These are phyloP conservation scores for Leccinum olivaceopallidum DNA, from an alignment of 768 basidiomycete species.

Conservation along the genomic window DNA sequence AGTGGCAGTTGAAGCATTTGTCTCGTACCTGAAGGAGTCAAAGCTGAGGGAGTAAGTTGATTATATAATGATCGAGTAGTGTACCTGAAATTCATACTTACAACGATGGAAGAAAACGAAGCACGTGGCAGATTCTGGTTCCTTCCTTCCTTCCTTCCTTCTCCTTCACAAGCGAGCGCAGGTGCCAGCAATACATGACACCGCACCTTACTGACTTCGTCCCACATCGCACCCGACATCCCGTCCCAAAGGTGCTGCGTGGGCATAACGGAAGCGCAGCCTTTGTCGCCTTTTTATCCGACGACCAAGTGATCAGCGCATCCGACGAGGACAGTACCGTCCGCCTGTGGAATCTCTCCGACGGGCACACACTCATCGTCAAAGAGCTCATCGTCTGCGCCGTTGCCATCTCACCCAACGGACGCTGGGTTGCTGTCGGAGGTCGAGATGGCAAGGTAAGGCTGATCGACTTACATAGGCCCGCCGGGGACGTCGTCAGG, in stretches of 20 bases:
- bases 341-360: constrained; percentile 17
- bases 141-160: not conserved
- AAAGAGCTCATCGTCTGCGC: constrained; percentile 4
- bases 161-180: not conserved
- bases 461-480: constrained; percentile 2
- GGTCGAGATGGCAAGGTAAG: constrained; percentile 18
- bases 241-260: constrained; percentile 5
- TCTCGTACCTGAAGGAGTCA: no score
- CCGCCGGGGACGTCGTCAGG: not conserved
- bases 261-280: constrained; percentile 15
- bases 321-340: constrained; percentile 20
- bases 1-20: constrained; percentile 17
- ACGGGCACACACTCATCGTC: constrained; percentile 4
- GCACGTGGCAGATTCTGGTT: not conserved
- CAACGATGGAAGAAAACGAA: not conserved
- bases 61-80: not conserved
- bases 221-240: not conserved
- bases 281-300: constrained; percentile 22
- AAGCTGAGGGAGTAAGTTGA: no score
- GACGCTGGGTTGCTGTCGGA: constrained; percentile 19
- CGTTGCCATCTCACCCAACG: constrained; percentile 10
- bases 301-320: constrained; percentile 18
- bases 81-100: not conserved
- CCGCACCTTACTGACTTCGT: constrained; percentile 1
- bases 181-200: constrained; percentile 1